Evolutionary conservation across 148 eudicot genomes (phyloP), one percentile per base, ranked within the genome.

Genomic region (Chenopodium quinoa): DNA sequence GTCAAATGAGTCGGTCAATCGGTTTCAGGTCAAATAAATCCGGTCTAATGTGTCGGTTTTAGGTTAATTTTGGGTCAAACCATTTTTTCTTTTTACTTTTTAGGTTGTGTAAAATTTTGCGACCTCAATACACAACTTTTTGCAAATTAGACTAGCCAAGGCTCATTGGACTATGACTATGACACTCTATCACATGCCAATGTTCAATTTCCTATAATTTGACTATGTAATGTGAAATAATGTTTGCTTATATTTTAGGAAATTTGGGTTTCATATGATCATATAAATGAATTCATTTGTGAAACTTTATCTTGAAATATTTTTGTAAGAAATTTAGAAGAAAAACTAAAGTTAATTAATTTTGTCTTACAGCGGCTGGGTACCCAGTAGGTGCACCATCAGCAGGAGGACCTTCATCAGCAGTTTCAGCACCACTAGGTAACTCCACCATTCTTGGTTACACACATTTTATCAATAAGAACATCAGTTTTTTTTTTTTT

Each of bases 321-420:
- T 27, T 27, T 27, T 27, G 29, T 27, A 1, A 27, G 0, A 27
- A 27, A 27, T 6, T 69, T 69, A 34, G 34, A 46, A 2, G 34
- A 68, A 14, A 4, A 68, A 16, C 48, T 71, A 37, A 71, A 32
- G 3, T 20, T 9, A 11, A n/a, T 40, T n/a, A 40, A 23, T 22
- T 23, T 16, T 4, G 9, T 70, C 58, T 20, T 54, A 29, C 78
- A 84, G 84, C 13, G 56, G 72, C 12, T 29, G 86, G 82, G 2
- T 29, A 67, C 20, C 82, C 80, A 3, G 37, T 75, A 4, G 84
- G 84, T 25, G 72, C 67, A 74, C 87, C 87, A 27, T 71, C 71
- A 73, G 76, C 65, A 52, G 56, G 68, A 52, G 87, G 79, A 47
- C 84, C 87, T 73, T 81, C 87, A 6, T 77, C 84, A 64, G 32